Conservation (phyloP, 768 basidiomycete species). For the Udeniomyces megalosporus region DNA sequence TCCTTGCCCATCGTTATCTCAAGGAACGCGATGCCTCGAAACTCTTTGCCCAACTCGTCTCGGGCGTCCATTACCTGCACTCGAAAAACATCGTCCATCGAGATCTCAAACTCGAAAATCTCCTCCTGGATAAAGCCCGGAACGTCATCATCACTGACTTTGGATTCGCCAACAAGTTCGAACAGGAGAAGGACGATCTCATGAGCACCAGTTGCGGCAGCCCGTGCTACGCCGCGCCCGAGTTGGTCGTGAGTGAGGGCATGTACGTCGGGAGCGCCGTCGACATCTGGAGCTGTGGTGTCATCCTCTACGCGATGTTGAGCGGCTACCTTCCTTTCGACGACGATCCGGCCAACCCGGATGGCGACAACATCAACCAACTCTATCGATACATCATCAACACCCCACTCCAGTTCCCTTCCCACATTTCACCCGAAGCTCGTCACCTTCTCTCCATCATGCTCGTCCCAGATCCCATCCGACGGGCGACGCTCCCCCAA, state of each 20-base stretch:
- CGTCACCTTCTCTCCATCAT: constrained; percentile 71
- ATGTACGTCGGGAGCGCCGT: constrained; percentile 93
- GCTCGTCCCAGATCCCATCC: constrained; percentile 81
- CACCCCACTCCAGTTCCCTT: constrained; percentile 92
- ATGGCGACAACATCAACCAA: constrained; percentile 97
- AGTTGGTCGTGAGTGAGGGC: constrained; percentile 92
- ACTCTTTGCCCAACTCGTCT: constrained; percentile 93
- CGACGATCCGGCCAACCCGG: constrained; percentile 95
- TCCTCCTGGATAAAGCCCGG: constrained; percentile 87
- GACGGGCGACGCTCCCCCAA: constrained; percentile 53
- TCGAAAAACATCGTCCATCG: constrained; percentile 98
- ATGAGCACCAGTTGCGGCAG: constrained; percentile 98
- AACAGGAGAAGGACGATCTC: constrained; percentile 65
- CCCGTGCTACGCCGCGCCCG: constrained; percentile 96
- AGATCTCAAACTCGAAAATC: constrained; percentile 95
- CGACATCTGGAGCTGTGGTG: constrained; percentile 93
- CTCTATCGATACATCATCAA: constrained; percentile 97
- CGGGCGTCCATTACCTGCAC: constrained; percentile 97
- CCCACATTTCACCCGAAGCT: constrained; percentile 72
- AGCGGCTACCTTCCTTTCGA: constrained; percentile 98
- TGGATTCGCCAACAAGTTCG: constrained; percentile 95
- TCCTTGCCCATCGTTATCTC: constrained; percentile 90
- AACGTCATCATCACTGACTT: constrained; percentile 99
- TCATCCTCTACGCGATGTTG: constrained; percentile 92
- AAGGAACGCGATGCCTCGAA: constrained; percentile 86